Evolutionary conservation across 176 grass and related monocot genomes (phyloP), one percentile per base, ranked within the genome.

Genomic region (Cenchrus fungigraminus): DNA sequence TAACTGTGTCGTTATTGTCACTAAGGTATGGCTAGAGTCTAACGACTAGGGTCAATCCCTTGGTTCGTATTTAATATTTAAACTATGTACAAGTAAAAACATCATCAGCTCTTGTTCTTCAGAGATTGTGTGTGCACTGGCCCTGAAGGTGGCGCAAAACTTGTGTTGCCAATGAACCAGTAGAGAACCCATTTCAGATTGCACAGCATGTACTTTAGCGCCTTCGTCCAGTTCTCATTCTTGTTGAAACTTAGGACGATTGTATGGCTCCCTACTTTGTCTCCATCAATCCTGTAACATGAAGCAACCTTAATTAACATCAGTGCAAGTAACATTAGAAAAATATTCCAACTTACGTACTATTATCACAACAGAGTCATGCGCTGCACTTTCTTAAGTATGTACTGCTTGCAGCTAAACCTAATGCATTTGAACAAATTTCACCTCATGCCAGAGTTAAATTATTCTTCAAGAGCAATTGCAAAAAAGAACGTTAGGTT

Each of bases 161-260:
- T 92, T 12, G 94, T 94, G 72, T 99, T 99, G 25, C 91, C 88
- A 0, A 97, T 91, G 82, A 99, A 99, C 94, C 97, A 99, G 71
- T 91, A 97, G 67, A 96, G 90, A 22, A 99, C 94, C 91, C 94
- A 99, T 86, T 97, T 99, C 84, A 99, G 80, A 83, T 99, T 91
- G 92, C 94, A 97, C 12, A 99, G 29, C 82, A 91, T 99, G 85
- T 97, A 99, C 50, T 97, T 99, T 37, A 99, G 82, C 15, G 97
- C 90, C 83, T 94, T 97, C 5, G 97, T 99, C 94, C 94, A 97
- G 65, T 91, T 99, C 71, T 99, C 92, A 0, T 87, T 82, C 69
- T 99, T 96, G 77, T 99, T 99, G 79, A 94, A 96, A 84, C 97
- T 99, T 89, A 96, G 64, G 64, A 91, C 94, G 58, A 99, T 99